These are phyloP conservation scores for Aspergillus funiculosus DNA, from an alignment of 495 filamentous ascomycete species.

Conservation along the genomic window DNA sequence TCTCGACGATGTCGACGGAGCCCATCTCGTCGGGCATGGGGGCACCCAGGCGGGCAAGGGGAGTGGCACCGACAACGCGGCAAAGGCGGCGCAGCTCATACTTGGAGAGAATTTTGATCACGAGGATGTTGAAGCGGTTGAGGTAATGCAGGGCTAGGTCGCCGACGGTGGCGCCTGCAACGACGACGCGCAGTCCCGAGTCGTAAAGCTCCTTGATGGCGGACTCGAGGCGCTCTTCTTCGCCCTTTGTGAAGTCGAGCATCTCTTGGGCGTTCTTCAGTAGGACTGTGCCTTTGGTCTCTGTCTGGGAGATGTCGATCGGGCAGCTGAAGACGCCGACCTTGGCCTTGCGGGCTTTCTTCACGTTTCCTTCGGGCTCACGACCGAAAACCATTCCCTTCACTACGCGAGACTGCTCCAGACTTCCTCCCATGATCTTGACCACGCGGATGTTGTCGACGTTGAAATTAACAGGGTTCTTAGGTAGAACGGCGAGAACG, in stretches of 20 bases:
- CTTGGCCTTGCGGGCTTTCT: constrained; percentile 87
- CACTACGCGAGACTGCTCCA: constrained; percentile 88
- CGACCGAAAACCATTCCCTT: constrained; percentile 98
- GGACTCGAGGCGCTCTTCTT: constrained; percentile 84
- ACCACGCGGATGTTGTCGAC: constrained; percentile 99
- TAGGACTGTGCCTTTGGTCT: constrained; percentile 99
- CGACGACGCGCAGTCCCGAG: constrained; percentile 82
- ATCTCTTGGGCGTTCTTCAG: constrained; percentile 97
- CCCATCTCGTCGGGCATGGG: constrained; percentile 99
- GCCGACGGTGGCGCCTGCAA: constrained; percentile 86
- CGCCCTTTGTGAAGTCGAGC: constrained; percentile 95
- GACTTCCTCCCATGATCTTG: constrained; percentile 97
- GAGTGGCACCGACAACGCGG: constrained; percentile 93
- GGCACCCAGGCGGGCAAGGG: constrained; percentile 88
- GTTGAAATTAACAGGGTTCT: constrained; percentile 98
- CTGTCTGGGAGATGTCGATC: constrained; percentile 92
- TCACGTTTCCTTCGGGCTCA: constrained; percentile 83
- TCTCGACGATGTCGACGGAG: constrained; percentile 89
- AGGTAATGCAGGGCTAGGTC: constrained; percentile 97
- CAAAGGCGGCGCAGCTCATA: constrained; percentile 92
- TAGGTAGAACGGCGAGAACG: constrained; percentile 88
- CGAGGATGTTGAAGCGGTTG: constrained; percentile 90
- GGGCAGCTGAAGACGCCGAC: constrained; percentile 96
- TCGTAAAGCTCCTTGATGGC: constrained; percentile 94
- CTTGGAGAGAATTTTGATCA: constrained; percentile 97